Conservation (phyloP, 352 stramenopile genomes). For the Phytophthora capsici region DNA sequence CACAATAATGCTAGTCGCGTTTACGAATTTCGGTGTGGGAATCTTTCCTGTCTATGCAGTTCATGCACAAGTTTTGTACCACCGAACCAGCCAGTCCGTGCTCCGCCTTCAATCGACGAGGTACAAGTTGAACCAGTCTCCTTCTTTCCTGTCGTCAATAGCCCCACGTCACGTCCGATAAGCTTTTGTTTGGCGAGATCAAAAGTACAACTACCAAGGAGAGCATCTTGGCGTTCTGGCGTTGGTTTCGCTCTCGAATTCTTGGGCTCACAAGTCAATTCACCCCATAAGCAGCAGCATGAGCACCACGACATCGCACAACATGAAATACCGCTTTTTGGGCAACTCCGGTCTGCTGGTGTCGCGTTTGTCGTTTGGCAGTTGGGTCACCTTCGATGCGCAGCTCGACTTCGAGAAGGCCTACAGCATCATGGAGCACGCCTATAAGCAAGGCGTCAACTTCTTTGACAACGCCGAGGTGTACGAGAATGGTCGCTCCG, state of each 20-base stretch:
- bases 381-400: conserved; percentile 56
- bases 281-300: conserved; percentile 5
- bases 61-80: conserved; percentile 18
- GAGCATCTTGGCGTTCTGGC: conserved; percentile 24
- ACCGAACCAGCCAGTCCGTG: conserved; percentile 31
- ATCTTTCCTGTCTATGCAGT: conserved; percentile 25
- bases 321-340: conserved; percentile 70
- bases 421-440: conserved; percentile 63
- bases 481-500: conserved; percentile 54
- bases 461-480: conserved; percentile 75
- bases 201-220: conserved; percentile 4
- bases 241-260: conserved; percentile 6
- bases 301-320: conserved; percentile 28
- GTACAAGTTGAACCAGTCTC: conserved; percentile 23
- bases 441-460: conserved; percentile 71
- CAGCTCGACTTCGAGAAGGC: conserved; percentile 63
- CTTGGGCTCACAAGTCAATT: conserved; percentile 21
- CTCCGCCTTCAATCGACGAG: conserved; percentile 46
- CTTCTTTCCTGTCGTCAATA: neutral
- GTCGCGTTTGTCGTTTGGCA: conserved; percentile 57
- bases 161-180: conserved; percentile 17
- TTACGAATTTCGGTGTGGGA: conserved; percentile 12
- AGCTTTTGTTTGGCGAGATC: conserved; percentile 18
- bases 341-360: conserved; percentile 58
- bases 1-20: neutral